phyloP scores from a whole-genome alignment of 1,284 basidiomycete genomes.

The Puccinia sorghi region DNA sequence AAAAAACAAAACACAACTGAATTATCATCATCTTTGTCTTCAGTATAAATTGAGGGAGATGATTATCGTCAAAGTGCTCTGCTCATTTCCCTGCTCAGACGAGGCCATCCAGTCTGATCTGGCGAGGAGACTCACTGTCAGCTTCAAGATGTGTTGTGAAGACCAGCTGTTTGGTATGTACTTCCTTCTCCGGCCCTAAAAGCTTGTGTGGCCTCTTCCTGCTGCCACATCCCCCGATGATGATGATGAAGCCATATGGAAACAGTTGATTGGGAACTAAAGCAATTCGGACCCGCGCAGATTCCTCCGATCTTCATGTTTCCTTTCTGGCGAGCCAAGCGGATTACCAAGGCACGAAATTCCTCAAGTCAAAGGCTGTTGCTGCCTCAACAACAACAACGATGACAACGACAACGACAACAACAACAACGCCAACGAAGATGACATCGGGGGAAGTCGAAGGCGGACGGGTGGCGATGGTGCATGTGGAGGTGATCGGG shows the following conservation, averaged over 20 bases:
- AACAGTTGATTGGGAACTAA: not conserved
- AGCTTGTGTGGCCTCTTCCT: not conserved
- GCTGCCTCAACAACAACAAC: not conserved
- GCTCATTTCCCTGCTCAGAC: conserved; percentile 15
- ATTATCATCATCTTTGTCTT: no score
- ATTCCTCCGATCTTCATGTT: conserved; percentile 11
- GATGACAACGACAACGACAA: not conserved
- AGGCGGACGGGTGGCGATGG: not conserved
- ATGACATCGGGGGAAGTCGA: no score
- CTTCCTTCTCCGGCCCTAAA: not conserved
- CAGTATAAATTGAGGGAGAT: not conserved
- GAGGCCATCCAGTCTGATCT: not conserved
- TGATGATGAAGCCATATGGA: not conserved
- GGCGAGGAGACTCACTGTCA: conserved; percentile 17
- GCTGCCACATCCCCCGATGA: not conserved
- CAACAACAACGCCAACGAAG: not conserved
- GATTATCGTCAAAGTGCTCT: conserved; percentile 17
- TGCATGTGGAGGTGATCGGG: conserved; percentile 12
- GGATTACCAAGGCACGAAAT: not conserved
- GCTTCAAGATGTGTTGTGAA: conserved; percentile 21
- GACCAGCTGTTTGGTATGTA: conserved; percentile 8
- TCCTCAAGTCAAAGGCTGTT: not conserved
- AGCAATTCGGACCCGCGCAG: not conserved
- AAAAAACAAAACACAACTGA: not conserved
- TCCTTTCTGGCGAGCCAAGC: not conserved